Evolutionary conservation across 1,139 yeast genomes (phyloP).

Genomic region (Saccharomyces hybrid): DNA sequence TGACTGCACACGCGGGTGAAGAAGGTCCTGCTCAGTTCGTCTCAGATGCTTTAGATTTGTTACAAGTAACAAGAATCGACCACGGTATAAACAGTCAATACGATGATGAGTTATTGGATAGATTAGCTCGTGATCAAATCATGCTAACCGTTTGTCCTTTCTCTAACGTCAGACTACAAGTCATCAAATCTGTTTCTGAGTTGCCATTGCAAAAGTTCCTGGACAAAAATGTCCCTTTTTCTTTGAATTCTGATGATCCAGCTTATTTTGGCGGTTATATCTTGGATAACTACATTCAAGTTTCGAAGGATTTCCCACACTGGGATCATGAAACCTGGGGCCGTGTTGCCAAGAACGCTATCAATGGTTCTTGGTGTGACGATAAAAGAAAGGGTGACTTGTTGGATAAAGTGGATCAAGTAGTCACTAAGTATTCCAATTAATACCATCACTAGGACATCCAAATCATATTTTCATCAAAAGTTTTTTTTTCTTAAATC

Average conservation of each 20-base stretch:
- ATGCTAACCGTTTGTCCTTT: constrained; percentile 68
- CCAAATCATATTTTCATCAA: not conserved
- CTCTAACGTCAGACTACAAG: constrained; percentile 66
- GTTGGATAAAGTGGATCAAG: constrained; percentile 38
- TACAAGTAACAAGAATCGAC: constrained; percentile 63
- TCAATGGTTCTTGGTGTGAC: constrained; percentile 65
- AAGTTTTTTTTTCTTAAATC: not conserved
- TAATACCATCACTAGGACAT: not conserved
- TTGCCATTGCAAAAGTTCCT: constrained; percentile 56
- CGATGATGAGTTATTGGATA: constrained; percentile 44
- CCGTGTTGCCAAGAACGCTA: constrained; percentile 49
- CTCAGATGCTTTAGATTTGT: constrained; percentile 45
- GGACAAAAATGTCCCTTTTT: constrained; percentile 59
- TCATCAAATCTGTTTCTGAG: constrained; percentile 57
- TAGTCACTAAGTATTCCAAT: constrained; percentile 38
- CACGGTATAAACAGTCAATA: constrained; percentile 66
- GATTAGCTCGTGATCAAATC: constrained; percentile 46
- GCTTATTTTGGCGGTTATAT: constrained; percentile 82
- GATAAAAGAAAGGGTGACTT: constrained; percentile 44
- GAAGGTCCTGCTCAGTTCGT: constrained; percentile 71
- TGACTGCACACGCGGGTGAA: constrained; percentile 85
- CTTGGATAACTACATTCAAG: constrained; percentile 61
- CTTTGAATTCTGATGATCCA: constrained; percentile 77
- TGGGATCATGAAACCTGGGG: constrained; percentile 53
- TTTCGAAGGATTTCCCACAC: constrained; percentile 52